Evolutionary conservation across 345 rosid genomes (phyloP).

Genomic region (Gynandropsis gynandra): DNA sequence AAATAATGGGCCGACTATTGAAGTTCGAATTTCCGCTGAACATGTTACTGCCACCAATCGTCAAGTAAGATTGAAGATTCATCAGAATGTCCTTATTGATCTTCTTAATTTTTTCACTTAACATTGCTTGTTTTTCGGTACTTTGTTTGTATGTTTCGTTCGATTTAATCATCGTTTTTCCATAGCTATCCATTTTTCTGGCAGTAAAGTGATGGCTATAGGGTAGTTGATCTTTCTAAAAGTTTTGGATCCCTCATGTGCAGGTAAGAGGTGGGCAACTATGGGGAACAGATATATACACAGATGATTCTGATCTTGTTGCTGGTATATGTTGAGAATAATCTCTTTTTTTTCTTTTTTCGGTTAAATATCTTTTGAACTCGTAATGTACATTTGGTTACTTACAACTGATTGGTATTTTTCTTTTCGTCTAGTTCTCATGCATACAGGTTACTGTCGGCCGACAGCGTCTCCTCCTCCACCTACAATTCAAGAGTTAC

Average conservation of each 20-base stretch:
- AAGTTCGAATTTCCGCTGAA: conserved; percentile 92
- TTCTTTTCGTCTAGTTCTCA: conserved; percentile 65
- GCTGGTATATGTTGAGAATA: conserved; percentile 54
- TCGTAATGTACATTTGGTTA: background rate
- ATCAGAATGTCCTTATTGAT: conserved; percentile 7
- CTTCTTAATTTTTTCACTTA: background rate
- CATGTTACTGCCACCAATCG: conserved; percentile 99
- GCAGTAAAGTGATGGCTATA: background rate
- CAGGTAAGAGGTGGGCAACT: conserved; percentile 98
- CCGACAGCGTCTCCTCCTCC: conserved; percentile 98
- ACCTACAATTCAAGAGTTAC: conserved; percentile 85
- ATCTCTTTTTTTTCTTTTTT: background rate
- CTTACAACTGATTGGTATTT: conserved; percentile 25
- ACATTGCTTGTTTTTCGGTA: conserved; percentile 8
- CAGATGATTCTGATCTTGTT: conserved; percentile 97
- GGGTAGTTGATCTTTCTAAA: background rate
- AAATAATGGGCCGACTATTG: conserved; percentile 81
- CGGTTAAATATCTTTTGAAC: background rate
- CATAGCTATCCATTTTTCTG: too few relatives aligned
- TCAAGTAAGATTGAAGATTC: conserved; percentile 55
- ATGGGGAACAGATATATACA: conserved; percentile 97
- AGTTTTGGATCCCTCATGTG: conserved; percentile 18
- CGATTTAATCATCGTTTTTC: background rate
- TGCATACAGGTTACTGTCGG: conserved; percentile 99
- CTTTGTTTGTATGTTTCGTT: conserved; percentile 3